Evolutionary conservation across 768 basidiomycete species (phyloP).

Genomic region (Tulasnella sp.): DNA sequence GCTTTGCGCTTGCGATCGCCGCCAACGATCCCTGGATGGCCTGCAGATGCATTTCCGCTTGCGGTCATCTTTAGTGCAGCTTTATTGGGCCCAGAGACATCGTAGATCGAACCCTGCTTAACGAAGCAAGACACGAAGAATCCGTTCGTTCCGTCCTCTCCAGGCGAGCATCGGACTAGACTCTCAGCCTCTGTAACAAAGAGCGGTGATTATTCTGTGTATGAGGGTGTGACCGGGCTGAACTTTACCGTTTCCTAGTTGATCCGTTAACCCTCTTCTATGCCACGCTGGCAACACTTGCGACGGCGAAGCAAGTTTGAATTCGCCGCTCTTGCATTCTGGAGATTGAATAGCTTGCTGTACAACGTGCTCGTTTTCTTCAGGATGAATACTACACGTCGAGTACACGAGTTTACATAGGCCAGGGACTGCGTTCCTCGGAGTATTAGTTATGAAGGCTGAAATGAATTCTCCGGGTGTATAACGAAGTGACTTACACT

Average conservation of each 20-base stretch:
- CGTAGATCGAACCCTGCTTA: too few species aligned
- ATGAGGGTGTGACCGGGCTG: not conserved
- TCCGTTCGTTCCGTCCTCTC: conserved; percentile 83
- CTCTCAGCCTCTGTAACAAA: conserved; percentile 41
- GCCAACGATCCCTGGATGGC: not conserved
- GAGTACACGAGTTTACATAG: conserved; percentile 84
- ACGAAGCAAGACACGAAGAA: conserved; percentile 97
- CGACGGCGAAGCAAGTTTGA: conserved; percentile 50
- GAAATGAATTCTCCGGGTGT: conserved; percentile 15
- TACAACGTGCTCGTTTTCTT: conserved; percentile 90
- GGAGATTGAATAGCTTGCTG: conserved; percentile 53
- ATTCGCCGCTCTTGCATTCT: conserved; percentile 48
- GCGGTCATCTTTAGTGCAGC: not conserved
- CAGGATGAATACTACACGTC: conserved; percentile 87
- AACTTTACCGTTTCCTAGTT: conserved; percentile 42
- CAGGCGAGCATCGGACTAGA: conserved; percentile 59
- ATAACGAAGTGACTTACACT: conserved; percentile 42
- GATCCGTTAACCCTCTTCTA: conserved; percentile 58
- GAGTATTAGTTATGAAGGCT: conserved; percentile 3
- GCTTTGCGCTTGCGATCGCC: not conserved
- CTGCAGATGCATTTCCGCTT: not conserved
- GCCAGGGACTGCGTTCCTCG: conserved; percentile 44
- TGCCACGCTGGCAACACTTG: conserved; percentile 73
- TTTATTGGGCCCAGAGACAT: not conserved
- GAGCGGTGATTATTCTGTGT: not conserved